Conservation (phyloP, 2,329 filamentous ascomycete genomes). For the Rutstroemia sp. region DNA sequence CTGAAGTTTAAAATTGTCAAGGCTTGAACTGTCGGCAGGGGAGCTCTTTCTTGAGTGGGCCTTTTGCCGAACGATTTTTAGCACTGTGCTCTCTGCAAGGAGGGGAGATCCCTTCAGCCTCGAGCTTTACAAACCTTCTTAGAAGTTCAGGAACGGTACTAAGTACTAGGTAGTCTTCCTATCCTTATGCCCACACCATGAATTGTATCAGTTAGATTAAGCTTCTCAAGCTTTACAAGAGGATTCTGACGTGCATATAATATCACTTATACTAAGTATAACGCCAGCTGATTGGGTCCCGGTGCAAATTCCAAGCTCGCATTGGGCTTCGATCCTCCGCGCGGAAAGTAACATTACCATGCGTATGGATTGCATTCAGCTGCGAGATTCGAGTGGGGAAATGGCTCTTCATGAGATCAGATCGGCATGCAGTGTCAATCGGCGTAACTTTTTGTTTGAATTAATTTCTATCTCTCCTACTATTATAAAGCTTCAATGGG, state of each 20-base stretch:
- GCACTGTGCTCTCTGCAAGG: too few relatives aligned
- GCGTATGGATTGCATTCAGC: neutral
- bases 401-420: neutral
- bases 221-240: too few relatives aligned
- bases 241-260: too few relatives aligned
- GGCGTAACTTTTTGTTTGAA: neutral
- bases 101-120: too few relatives aligned
- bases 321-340: neutral
- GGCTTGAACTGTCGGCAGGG: neutral
- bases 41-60: neutral
- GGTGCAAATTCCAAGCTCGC: neutral
- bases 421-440: neutral
- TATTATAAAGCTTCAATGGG: conserved; percentile 9
- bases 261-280: too few relatives aligned
- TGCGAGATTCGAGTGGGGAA: neutral
- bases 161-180: too few relatives aligned
- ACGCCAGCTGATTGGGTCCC: neutral
- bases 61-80: neutral
- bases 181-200: too few relatives aligned
- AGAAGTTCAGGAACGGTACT: too few relatives aligned
- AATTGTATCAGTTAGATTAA: too few relatives aligned
- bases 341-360: neutral
- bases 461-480: conserved; percentile 8
- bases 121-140: too few relatives aligned
- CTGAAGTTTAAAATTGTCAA: conserved; percentile 5